These are phyloP conservation scores for Ligustrum vulgare DNA, from an alignment of 257 asterid genomes.

Conservation along the genomic window DNA sequence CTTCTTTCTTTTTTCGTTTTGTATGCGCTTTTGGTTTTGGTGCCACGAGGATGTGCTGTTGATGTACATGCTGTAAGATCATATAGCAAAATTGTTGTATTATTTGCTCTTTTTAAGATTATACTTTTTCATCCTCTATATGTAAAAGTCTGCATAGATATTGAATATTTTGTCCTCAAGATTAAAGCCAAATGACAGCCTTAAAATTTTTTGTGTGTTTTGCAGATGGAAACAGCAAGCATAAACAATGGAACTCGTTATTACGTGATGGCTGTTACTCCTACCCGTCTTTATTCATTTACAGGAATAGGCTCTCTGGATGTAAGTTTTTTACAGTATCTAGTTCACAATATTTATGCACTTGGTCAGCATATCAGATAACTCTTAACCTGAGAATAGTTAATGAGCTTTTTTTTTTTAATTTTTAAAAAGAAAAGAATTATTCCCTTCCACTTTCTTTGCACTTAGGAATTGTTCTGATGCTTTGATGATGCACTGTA, in stretches of 20 bases:
- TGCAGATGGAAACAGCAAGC: constrained; percentile 90
- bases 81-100: constrained; percentile 1
- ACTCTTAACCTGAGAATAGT: neutral
- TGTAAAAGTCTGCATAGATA: neutral
- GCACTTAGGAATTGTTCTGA: neutral
- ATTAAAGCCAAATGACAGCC: constrained; percentile 8
- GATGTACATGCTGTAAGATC: constrained; percentile 12
- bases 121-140: constrained; percentile 4
- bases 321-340: constrained; percentile 42
- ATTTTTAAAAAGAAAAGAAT: too few relatives aligned
- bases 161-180: constrained; percentile 23
- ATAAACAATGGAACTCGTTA: constrained; percentile 64
- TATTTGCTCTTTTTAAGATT: neutral
- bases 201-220: constrained; percentile 11
- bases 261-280: constrained; percentile 98
- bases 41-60: constrained; percentile 7
- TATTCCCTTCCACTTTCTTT: neutral
- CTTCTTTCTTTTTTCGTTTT: neutral
- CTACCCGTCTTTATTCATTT: constrained; percentile 93
- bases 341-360: constrained; percentile 11
- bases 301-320: constrained; percentile 89
- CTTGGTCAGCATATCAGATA: constrained; percentile 9
- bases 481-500: neutral
- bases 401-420: constrained; percentile 1
- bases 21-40: constrained; percentile 8